Percentiles rank a stretch among this genome's conserved stretches.
phyloP scores from a whole-genome alignment of 106 monocot species.

The Allium fistulosum region DNA sequence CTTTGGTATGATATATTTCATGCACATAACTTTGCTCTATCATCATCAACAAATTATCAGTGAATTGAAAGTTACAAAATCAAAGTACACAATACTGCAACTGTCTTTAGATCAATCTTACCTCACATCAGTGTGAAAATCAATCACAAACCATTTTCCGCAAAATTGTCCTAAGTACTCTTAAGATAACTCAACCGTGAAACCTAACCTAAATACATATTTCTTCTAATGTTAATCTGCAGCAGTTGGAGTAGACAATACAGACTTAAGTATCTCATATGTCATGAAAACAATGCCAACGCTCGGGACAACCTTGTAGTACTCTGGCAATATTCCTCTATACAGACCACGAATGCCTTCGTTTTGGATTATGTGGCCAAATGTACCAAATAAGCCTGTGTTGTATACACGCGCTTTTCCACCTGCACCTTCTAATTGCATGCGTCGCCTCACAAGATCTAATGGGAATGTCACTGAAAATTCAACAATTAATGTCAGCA shows the following conservation, averaged over 20 bases:
- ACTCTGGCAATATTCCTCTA: slow-evolving; percentile 73
- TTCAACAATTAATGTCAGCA: neutral
- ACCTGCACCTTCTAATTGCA: slow-evolving; percentile 71
- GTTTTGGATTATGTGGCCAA: slow-evolving; percentile 43
- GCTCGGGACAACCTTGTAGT: slow-evolving; percentile 74
- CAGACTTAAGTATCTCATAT: slow-evolving; percentile 42
- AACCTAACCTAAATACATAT: too few relatives aligned
- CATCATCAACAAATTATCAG: too few relatives aligned
- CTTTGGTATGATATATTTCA: too few relatives aligned
- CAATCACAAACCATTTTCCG: too few relatives aligned
- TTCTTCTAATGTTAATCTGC: neutral
- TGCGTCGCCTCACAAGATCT: slow-evolving; percentile 75
- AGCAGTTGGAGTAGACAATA: neutral
- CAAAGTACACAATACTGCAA: too few relatives aligned
- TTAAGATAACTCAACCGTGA: too few relatives aligned
- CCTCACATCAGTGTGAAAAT: too few relatives aligned
- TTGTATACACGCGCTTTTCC: slow-evolving; percentile 63
- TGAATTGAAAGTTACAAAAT: too few relatives aligned
- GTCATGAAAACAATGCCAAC: slow-evolving; percentile 85
- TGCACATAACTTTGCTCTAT: too few relatives aligned
- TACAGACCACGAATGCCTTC: slow-evolving; percentile 80
- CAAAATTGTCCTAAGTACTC: too few relatives aligned
- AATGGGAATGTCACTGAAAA: slow-evolving; percentile 73
- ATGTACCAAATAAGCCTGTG: slow-evolving; percentile 42
- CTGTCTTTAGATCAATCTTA: too few relatives aligned